A percentile compares a stretch with the other conserved stretches of the same genome.
Evolutionary conservation across 2,329 filamentous ascomycete species (phyloP).

Genomic region (Helotiales sp.): DNA sequence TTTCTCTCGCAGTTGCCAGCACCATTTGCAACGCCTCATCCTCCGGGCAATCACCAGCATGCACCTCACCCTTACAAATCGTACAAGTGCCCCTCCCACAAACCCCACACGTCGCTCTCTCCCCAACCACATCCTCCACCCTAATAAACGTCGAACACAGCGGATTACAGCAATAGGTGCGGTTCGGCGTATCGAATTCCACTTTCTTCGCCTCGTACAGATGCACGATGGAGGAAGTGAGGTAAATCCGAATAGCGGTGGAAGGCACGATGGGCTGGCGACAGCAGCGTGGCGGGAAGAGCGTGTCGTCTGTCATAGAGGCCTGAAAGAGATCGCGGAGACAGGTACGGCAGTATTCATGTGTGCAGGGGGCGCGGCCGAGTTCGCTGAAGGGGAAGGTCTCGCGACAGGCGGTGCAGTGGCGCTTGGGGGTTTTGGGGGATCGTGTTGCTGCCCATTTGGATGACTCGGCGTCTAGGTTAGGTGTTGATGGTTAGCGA

Average conservation of each 20-base stretch:
- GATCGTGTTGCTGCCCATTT: slow-evolving; percentile 10
- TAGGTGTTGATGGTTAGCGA: not conserved
- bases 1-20: slow-evolving; percentile 47
- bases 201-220: slow-evolving; percentile 51
- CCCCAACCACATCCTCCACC: slow-evolving; percentile 38
- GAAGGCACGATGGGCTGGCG: slow-evolving; percentile 47
- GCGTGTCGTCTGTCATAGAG: slow-evolving; percentile 53
- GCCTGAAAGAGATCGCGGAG: slow-evolving; percentile 51
- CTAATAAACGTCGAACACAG: slow-evolving; percentile 55
- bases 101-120: slow-evolving; percentile 48
- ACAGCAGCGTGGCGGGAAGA: slow-evolving; percentile 63
- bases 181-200: slow-evolving; percentile 54
- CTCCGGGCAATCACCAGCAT: slow-evolving; percentile 54
- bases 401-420: slow-evolving; percentile 30
- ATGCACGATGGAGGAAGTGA: slow-evolving; percentile 45
- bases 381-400: slow-evolving; percentile 23
- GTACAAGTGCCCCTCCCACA: slow-evolving; percentile 55
- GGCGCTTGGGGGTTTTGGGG: not conserved
- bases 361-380: slow-evolving; percentile 45
- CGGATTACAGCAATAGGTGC: slow-evolving; percentile 55
- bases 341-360: slow-evolving; percentile 59
- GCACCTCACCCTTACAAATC: slow-evolving; percentile 54
- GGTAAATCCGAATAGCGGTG: slow-evolving; percentile 41
- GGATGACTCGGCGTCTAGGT: slow-evolving; percentile 16
- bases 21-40: slow-evolving; percentile 50